Evolutionary conservation across 345 rosid species (phyloP).

Genomic region (Hypericum androsaemum): DNA sequence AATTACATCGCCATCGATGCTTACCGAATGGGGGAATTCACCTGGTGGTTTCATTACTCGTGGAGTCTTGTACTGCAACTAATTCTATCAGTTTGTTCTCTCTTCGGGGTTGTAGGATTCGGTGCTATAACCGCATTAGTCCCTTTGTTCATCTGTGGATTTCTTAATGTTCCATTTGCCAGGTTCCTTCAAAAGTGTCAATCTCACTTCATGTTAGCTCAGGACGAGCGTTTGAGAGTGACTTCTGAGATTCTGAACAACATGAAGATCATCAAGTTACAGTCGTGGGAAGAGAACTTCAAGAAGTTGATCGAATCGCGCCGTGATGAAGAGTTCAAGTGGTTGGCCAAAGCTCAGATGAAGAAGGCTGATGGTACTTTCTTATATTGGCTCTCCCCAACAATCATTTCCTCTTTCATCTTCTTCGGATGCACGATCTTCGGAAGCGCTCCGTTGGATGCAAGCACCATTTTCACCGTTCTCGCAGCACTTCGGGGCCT

Average conservation of each 20-base stretch:
- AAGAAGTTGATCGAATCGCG: constrained; percentile 39
- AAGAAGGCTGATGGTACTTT: constrained; percentile 37
- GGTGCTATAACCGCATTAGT: constrained; percentile 52
- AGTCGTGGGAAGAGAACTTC: constrained; percentile 78
- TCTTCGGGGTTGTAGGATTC: constrained; percentile 45
- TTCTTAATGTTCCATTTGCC: constrained; percentile 55
- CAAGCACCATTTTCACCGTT: constrained; percentile 65
- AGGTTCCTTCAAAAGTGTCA: constrained; percentile 48
- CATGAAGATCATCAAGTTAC: constrained; percentile 73
- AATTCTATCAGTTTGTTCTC: constrained; percentile 37
- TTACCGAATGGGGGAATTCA: constrained; percentile 65
- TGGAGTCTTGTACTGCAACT: constrained; percentile 53
- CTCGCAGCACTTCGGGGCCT: constrained; percentile 57
- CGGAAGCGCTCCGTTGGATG: constrained; percentile 52
- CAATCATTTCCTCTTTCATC: constrained; percentile 49
- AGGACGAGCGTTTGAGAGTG: constrained; percentile 54
- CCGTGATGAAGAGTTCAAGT: constrained; percentile 53
- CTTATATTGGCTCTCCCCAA: constrained; percentile 68
- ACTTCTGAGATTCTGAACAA: constrained; percentile 59
- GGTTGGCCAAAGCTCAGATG: constrained; percentile 45
- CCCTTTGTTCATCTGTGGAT: constrained; percentile 35
- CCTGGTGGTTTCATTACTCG: constrained; percentile 63
- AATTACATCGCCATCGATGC: constrained; percentile 74
- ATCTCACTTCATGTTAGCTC: constrained; percentile 52
- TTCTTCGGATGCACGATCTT: constrained; percentile 53